These are phyloP conservation scores for Cystobasidium tubakii DNA, from an alignment of 768 basidiomycete species.

Conservation along the genomic window DNA sequence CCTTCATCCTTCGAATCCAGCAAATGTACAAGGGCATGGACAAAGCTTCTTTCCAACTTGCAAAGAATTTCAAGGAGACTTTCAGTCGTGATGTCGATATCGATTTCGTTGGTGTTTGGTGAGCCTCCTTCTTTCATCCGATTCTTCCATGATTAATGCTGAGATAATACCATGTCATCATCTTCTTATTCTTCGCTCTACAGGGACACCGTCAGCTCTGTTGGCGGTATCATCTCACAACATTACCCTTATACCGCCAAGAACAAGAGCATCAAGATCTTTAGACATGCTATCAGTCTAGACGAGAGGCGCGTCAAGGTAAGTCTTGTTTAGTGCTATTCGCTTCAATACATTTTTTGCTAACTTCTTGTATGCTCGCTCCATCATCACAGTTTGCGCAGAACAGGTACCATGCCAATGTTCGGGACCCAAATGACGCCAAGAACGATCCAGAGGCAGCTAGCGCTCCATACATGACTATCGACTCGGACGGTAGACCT, in stretches of 20 bases:
- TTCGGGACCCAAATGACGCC: background rate
- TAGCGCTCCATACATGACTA: background rate
- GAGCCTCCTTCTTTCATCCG: background rate
- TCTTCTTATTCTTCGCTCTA: background rate
- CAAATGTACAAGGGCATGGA: background rate
- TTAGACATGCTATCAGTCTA: constrained; percentile 26
- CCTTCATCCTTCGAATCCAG: constrained; percentile 5
- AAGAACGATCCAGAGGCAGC: background rate
- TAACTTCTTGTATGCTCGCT: too few relatives aligned
- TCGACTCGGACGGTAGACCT: background rate
- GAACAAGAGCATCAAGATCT: constrained; percentile 24
- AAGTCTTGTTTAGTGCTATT: too few relatives aligned
- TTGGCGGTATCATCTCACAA: background rate
- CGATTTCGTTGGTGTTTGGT: constrained; percentile 28
- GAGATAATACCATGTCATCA: too few relatives aligned
- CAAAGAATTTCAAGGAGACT: constrained; percentile 4
- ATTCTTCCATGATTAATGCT: background rate
- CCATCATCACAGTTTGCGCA: background rate
- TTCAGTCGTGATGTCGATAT: constrained; percentile 18
- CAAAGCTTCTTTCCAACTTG: background rate
- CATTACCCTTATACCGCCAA: constrained; percentile 22
- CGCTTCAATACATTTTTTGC: too few relatives aligned
- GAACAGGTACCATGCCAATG: constrained; percentile 1
- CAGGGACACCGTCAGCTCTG: constrained; percentile 18
- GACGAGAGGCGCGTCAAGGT: constrained; percentile 22